Evolutionary conservation across 1,139 yeast species (phyloP), one percentile per base, ranked within the genome.

Genomic region (Nakaseomyces bracarensis): DNA sequence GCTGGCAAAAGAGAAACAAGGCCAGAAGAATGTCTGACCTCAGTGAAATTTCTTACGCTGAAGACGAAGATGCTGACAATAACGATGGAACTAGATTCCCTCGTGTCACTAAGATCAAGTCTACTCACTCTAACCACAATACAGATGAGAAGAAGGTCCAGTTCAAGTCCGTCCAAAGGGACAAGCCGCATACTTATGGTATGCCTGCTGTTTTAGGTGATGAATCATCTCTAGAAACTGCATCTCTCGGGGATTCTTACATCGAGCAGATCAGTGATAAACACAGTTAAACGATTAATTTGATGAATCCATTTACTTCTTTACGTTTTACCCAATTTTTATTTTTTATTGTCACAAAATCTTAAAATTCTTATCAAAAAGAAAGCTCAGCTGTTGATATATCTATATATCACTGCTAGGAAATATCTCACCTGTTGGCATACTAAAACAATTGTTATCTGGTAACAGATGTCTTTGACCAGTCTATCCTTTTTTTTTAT

Each of bases 161-260:
- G 19, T 58, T 58, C 46, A 57, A 56, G 38, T 51, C 60, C 14
- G 51, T 56, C 13, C 53, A 50, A 38, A 49, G 53, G 39, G 55
- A 45, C 35, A 49, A 50, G 20, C 47, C 58, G 30, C 45, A 40
- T 29, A 45, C 44, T 25, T 51, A 51, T 21, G 61, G 61, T 34
- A 50, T 57, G 34, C 61, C 63, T n/a, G 55, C 62, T 4, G 57
- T 58, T 25, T 38, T 54, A 19, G 63, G 57, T 34, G 58, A 54
- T 31, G 53, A 52, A 18, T 45, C 33, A 11, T 48, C 53, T 3
- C 46, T 52, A 18, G 55, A 48, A 29, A 46, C 52, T 3, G 51
- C 55, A 14, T 52, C 57, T 1, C 42, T 51, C 18, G 55, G 44
- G 20, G 54, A 46, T 11, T 33, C 36, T n/a, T 33, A 33, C 18